Evolutionary conservation across 1,284 basidiomycete genomes (phyloP).

Genomic region (Puccinia polysora): DNA sequence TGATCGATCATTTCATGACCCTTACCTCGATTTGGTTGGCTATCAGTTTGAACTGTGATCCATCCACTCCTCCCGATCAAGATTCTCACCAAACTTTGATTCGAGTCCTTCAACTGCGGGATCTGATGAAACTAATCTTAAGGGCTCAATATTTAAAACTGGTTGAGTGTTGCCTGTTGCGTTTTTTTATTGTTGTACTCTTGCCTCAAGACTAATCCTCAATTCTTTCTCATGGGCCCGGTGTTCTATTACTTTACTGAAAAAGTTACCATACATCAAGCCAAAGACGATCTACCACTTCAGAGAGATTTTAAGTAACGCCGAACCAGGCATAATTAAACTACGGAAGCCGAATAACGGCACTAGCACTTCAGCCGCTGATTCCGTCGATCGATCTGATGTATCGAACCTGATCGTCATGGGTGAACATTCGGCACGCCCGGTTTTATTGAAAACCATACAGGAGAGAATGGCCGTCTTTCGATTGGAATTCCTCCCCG

Average conservation of each 20-base stretch:
- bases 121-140: slow-evolving; percentile 15
- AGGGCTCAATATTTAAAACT: slow-evolving; percentile 19
- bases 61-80: background rate
- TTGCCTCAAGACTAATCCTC: background rate
- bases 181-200: background rate
- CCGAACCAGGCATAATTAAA: slow-evolving; percentile 6
- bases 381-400: too few relatives aligned
- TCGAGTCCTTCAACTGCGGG: background rate
- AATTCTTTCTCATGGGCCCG: too few relatives aligned
- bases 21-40: slow-evolving; percentile 14
- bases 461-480: background rate
- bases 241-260: background rate
- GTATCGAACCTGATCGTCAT: background rate
- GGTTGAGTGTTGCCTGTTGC: slow-evolving; percentile 3
- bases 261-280: background rate
- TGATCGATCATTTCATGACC: background rate
- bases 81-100: background rate
- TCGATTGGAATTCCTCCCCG: background rate
- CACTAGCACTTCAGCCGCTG: background rate
- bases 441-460: slow-evolving; percentile 6
- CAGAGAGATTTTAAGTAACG: background rate
- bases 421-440: background rate
- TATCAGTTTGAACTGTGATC: background rate
- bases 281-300: slow-evolving; percentile 17
- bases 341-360: background rate